These are phyloP conservation scores for Ophiostoma quercus DNA, from an alignment of 2,329 filamentous ascomycete genomes.

Conservation along the genomic window DNA sequence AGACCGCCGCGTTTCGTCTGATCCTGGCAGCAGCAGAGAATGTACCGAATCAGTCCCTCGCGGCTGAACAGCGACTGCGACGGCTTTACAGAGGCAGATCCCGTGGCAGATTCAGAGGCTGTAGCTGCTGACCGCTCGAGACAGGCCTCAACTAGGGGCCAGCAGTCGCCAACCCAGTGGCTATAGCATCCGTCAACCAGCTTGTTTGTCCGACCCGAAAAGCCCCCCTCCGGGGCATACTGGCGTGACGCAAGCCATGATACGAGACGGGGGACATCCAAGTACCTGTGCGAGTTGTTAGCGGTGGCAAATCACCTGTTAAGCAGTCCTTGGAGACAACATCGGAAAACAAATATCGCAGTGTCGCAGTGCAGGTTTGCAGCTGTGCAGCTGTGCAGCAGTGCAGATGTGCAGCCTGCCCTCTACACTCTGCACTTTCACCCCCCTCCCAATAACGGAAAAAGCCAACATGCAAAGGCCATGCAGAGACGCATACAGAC, in stretches of 20 bases:
- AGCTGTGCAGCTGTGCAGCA: not conserved
- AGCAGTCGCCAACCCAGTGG: slow-evolving; percentile 95
- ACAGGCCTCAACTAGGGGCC: slow-evolving; percentile 81
- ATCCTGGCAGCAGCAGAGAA: slow-evolving; percentile 82
- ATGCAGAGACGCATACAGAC: not conserved
- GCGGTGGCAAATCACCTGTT: not conserved
- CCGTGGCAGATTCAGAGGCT: not conserved
- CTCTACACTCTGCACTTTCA: not conserved
- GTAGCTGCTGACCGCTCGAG: slow-evolving; percentile 40
- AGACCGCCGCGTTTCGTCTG: slow-evolving; percentile 67
- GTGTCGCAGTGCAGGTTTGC: not conserved
- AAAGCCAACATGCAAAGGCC: not conserved
- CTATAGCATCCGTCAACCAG: slow-evolving; percentile 97
- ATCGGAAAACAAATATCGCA: not conserved
- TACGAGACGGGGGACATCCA: slow-evolving; percentile 71
- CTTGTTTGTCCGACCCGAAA: slow-evolving; percentile 93
- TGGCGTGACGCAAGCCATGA: slow-evolving; percentile 88
- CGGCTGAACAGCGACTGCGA: slow-evolving; percentile 64
- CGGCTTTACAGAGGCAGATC: slow-evolving; percentile 22
- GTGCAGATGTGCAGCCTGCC: not conserved
- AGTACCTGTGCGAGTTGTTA: slow-evolving; percentile 47
- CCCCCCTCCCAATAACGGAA: not conserved
- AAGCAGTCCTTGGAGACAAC: not conserved
- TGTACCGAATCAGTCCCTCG: slow-evolving; percentile 81
- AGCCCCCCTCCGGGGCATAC: slow-evolving; percentile 84